Evolutionary conservation across 768 basidiomycete genomes (phyloP).

Genomic region (Boletus sp.): DNA sequence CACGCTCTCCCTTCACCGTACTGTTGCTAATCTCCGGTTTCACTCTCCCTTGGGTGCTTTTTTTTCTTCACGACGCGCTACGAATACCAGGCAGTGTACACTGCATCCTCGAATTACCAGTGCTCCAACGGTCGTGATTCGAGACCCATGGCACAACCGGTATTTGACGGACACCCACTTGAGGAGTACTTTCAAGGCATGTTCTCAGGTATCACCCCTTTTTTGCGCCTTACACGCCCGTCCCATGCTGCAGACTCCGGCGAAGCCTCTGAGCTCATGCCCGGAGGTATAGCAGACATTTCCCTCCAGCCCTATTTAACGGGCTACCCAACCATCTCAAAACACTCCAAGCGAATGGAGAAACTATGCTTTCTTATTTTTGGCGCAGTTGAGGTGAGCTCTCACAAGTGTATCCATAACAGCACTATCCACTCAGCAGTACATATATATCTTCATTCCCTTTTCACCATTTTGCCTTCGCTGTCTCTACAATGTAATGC

Average conservation of each 20-base stretch:
- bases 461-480: no score
- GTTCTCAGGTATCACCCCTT: constrained; percentile 1
- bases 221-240: constrained; percentile 10
- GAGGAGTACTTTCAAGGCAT: constrained; percentile 69
- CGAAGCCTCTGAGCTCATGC: constrained; percentile 54
- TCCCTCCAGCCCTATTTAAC: constrained; percentile 19
- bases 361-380: constrained; percentile 26
- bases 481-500: not conserved
- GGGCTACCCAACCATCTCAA: constrained; percentile 3
- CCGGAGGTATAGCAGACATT: constrained; percentile 48
- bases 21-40: no score
- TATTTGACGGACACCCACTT: constrained; percentile 77
- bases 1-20: no score
- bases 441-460: not conserved
- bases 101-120: no score
- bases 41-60: no score
- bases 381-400: constrained; percentile 38
- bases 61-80: constrained; percentile 17
- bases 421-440: constrained; percentile 12
- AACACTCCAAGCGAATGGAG: constrained; percentile 27
- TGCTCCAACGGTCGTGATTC: no score
- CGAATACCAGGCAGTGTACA: constrained; percentile 14
- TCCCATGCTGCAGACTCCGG: constrained; percentile 50
- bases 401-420: constrained; percentile 9
- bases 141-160: constrained; percentile 65